These are phyloP conservation scores for Aureobasidium subglaciale DNA, from an alignment of 2,329 filamentous ascomycete species.

Conservation along the genomic window DNA sequence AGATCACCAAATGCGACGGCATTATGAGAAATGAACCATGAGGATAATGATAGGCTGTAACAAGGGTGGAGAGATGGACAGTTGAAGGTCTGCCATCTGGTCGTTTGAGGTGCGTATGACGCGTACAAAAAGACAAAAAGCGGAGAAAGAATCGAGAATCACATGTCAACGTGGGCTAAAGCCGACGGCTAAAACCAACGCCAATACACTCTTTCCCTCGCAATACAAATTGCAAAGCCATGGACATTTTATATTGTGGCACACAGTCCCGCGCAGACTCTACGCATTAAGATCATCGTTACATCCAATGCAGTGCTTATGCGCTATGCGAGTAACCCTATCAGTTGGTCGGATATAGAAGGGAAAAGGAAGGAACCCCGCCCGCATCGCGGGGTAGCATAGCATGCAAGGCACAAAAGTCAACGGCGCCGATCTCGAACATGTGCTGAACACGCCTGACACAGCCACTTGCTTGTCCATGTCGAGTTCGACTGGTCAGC, in stretches of 20 bases:
- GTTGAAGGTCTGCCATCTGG: background rate
- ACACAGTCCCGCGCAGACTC: slow-evolving; percentile 1
- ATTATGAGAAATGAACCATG: too few relatives aligned
- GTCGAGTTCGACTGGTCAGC: background rate
- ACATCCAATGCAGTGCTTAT: background rate
- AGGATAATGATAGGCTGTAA: background rate
- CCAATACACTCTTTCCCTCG: too few relatives aligned
- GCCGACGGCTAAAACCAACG: background rate
- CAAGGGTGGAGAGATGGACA: background rate
- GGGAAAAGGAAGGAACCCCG: slow-evolving; percentile 8
- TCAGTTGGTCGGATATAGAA: background rate
- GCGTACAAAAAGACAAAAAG: background rate
- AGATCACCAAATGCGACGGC: too few relatives aligned
- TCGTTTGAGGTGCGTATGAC: background rate
- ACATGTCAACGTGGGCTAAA: background rate
- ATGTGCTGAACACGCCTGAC: slow-evolving; percentile 12
- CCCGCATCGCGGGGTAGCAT: slow-evolving; percentile 5
- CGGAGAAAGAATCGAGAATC: background rate
- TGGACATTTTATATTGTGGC: background rate
- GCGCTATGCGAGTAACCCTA: slow-evolving; percentile 8
- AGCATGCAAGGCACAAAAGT: slow-evolving; percentile 14
- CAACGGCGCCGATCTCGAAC: slow-evolving; percentile 6
- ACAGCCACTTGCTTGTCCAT: background rate
- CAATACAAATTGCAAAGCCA: background rate
- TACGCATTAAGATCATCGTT: background rate